Percentiles rank a stretch among this genome's conserved stretches.
phyloP scores from a whole-genome alignment of 2,329 filamentous ascomycete species.

The Drechslera avenae region DNA sequence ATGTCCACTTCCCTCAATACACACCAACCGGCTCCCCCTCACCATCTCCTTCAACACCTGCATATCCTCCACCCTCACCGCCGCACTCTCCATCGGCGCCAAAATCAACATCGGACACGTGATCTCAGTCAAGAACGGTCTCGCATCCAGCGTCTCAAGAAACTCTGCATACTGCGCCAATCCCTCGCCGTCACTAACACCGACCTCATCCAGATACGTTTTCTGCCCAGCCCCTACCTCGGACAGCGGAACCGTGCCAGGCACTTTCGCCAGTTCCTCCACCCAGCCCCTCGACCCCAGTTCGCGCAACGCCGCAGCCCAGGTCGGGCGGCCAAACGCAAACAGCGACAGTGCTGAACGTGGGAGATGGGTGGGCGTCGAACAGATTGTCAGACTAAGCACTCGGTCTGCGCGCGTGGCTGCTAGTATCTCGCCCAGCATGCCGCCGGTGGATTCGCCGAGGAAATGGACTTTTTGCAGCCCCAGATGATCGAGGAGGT shows the following conservation, averaged over 20 bases:
- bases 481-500: slow-evolving; percentile 43
- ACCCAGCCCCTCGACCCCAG: slow-evolving; percentile 44
- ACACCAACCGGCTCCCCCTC: slow-evolving; percentile 25
- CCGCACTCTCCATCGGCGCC: slow-evolving; percentile 42
- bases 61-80: slow-evolving; percentile 39
- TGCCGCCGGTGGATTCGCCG: slow-evolving; percentile 44
- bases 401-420: slow-evolving; percentile 38
- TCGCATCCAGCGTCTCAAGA: slow-evolving; percentile 38
- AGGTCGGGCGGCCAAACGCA: slow-evolving; percentile 34
- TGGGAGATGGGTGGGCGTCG: slow-evolving; percentile 38
- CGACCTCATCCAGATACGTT: slow-evolving; percentile 42
- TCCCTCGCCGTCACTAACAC: slow-evolving; percentile 35
- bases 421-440: slow-evolving; percentile 43
- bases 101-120: slow-evolving; percentile 41
- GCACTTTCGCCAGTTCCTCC: slow-evolving; percentile 34
- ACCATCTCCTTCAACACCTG: slow-evolving; percentile 23
- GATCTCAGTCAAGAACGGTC: slow-evolving; percentile 36
- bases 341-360: slow-evolving; percentile 35
- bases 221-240: slow-evolving; percentile 29
- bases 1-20: slow-evolving; percentile 39
- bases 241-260: slow-evolving; percentile 37
- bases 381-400: slow-evolving; percentile 40
- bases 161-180: slow-evolving; percentile 45
- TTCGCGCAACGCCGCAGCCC: slow-evolving; percentile 37
- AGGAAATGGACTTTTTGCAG: slow-evolving; percentile 43